Percentiles rank a stretch among this genome's conserved stretches.
These are phyloP conservation scores for Nicotiana tomentosiformis DNA, from an alignment of 257 asterid genomes.

Conservation along the genomic window DNA sequence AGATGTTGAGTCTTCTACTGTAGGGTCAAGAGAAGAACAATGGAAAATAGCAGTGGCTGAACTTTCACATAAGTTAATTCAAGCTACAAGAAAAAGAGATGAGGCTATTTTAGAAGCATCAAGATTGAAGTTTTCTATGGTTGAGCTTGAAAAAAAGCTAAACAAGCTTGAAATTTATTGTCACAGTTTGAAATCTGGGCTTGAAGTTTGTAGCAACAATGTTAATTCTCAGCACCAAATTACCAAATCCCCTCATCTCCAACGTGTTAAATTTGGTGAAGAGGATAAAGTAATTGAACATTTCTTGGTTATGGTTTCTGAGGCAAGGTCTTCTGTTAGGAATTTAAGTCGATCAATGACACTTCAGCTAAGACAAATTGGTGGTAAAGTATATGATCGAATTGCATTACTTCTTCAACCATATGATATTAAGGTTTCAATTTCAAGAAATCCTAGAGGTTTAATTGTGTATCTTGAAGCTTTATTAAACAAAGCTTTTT, in stretches of 20 bases:
- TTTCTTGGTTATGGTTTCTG: constrained; percentile 68
- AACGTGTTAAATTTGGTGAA: constrained; percentile 41
- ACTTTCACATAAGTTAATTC: constrained; percentile 71
- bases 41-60: constrained; percentile 81
- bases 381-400: constrained; percentile 57
- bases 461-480: constrained; percentile 67
- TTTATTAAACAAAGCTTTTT: constrained; percentile 55
- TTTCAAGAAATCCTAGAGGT: constrained; percentile 65
- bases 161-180: constrained; percentile 86
- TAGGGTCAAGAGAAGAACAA: constrained; percentile 46
- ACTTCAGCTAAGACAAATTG: constrained; percentile 54
- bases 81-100: constrained; percentile 66
- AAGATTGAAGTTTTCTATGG: constrained; percentile 64
- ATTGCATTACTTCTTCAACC: constrained; percentile 64
- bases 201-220: constrained; percentile 37
- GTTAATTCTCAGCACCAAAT: neutral
- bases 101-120: constrained; percentile 88
- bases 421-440: constrained; percentile 62
- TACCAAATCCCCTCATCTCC: constrained; percentile 27
- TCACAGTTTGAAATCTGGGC: constrained; percentile 68
- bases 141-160: constrained; percentile 89
- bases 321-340: constrained; percentile 62
- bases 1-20: constrained; percentile 28
- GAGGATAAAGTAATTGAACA: constrained; percentile 54
- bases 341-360: constrained; percentile 49